phyloP scores from a whole-genome alignment of 257 asterid genomes.

The Solanum lycopersicoides region DNA sequence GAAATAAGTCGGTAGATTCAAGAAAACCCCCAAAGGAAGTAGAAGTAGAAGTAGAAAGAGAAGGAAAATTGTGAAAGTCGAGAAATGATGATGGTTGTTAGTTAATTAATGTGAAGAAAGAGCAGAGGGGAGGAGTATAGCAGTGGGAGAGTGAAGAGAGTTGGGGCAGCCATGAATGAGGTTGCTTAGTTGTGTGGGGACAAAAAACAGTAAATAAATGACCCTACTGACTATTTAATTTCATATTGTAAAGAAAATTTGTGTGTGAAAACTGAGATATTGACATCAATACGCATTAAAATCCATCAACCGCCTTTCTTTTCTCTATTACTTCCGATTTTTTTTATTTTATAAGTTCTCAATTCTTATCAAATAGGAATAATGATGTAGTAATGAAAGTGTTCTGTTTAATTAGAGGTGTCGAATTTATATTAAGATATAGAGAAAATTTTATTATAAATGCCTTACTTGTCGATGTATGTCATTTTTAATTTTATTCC shows the following conservation, averaged over 20 bases:
- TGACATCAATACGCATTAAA: background rate
- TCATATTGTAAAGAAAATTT: background rate
- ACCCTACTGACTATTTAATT: background rate
- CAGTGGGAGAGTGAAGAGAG: background rate
- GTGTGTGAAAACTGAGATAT: background rate
- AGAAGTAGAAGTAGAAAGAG: background rate
- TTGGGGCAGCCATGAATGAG: background rate
- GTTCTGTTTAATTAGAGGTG: too few species aligned
- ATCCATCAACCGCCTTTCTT: background rate
- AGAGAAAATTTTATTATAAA: too few species aligned
- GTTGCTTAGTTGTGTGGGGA: background rate
- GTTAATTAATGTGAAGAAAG: background rate
- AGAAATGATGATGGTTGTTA: background rate
- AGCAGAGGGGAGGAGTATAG: background rate
- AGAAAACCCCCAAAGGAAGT: background rate
- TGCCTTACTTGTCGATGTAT: fast-evolving
- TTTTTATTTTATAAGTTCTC: too few species aligned
- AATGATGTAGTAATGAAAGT: too few species aligned
- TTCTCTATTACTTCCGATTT: background rate
- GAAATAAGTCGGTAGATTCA: background rate
- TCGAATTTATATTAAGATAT: too few species aligned
- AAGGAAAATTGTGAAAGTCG: background rate
- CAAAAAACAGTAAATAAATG: background rate
- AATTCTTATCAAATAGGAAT: too few species aligned
- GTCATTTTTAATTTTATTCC: too few species aligned